Evolutionary conservation across 2,329 filamentous ascomycete species (phyloP).

Genomic region (Verticillium tricorpus): DNA sequence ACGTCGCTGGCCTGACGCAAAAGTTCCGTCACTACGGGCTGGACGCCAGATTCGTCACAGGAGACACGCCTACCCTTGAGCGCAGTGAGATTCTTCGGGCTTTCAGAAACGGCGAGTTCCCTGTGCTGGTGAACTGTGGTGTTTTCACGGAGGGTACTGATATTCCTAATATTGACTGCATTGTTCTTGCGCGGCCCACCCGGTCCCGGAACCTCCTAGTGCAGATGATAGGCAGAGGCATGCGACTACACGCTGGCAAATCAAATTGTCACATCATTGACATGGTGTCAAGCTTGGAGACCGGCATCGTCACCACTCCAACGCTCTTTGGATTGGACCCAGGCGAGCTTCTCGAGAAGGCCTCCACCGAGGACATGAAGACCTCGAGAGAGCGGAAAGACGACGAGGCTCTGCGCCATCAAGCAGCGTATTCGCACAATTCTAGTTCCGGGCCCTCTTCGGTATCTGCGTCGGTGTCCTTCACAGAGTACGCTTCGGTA

Average conservation of each 20-base stretch:
- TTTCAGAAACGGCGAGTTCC: conserved; percentile 74
- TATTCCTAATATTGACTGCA: conserved; percentile 94
- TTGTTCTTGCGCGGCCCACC: conserved; percentile 82
- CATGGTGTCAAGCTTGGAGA: conserved; percentile 81
- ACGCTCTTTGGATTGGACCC: conserved; percentile 93
- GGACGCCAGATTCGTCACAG: conserved; percentile 83
- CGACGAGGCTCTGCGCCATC: conserved; percentile 31
- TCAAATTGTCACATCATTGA: conserved; percentile 91
- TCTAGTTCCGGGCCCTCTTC: neutral
- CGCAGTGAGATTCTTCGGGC: conserved; percentile 67
- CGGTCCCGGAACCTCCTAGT: conserved; percentile 88
- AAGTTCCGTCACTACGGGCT: conserved; percentile 74
- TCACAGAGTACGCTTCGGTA: conserved; percentile 90
- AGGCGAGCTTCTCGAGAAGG: conserved; percentile 65
- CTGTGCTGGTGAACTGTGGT: conserved; percentile 88
- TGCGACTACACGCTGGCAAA: conserved; percentile 78
- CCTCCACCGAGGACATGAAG: conserved; percentile 58
- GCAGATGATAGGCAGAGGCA: conserved; percentile 95
- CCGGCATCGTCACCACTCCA: conserved; percentile 83
- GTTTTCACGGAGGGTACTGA: conserved; percentile 98
- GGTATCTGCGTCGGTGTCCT: conserved; percentile 53
- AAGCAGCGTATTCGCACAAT: conserved; percentile 10
- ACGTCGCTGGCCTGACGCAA: conserved; percentile 70
- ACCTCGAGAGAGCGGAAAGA: conserved; percentile 45
- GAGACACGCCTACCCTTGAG: conserved; percentile 66